Evolutionary conservation across 2,329 filamentous ascomycete genomes (phyloP).

Genomic region (Phaeophleospora eucalypticola): DNA sequence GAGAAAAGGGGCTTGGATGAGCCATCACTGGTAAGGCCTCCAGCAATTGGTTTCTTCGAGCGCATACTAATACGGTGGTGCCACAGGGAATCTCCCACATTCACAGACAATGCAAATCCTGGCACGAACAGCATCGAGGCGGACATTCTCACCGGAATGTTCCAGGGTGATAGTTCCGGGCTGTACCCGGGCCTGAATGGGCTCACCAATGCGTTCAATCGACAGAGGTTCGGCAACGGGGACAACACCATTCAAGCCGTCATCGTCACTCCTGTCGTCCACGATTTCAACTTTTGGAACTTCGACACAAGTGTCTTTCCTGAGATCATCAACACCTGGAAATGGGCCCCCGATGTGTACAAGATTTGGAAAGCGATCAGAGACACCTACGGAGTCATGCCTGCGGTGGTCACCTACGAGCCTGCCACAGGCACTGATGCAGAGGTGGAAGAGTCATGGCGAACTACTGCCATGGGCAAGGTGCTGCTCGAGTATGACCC

Average conservation of each 20-base stretch:
- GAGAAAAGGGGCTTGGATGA: no score
- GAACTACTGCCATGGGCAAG: conserved; percentile 7
- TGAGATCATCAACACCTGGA: conserved; percentile 1
- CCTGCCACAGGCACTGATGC: background rate
- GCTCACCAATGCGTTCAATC: conserved; percentile 6
- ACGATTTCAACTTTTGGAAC: no score
- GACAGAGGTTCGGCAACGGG: conserved; percentile 5
- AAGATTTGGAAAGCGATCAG: background rate
- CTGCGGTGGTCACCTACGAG: conserved; percentile 3
- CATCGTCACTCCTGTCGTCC: conserved; percentile 11
- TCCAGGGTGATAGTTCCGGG: conserved; percentile 8
- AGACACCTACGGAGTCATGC: background rate
- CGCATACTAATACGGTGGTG: no score
- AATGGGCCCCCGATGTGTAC: conserved; percentile 3
- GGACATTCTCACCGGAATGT: conserved; percentile 9
- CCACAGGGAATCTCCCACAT: no score
- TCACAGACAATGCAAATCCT: no score
- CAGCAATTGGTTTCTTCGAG: no score
- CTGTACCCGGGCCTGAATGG: conserved; percentile 7
- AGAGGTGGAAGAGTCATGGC: background rate
- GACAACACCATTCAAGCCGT: conserved; percentile 6
- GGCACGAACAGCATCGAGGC: no score
- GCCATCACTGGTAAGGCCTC: no score
- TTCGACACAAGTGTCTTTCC: background rate
- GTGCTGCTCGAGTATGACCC: conserved; percentile 12